Conservation (phyloP, 1,139 yeast species). For the Pichia sp. region DNA sequence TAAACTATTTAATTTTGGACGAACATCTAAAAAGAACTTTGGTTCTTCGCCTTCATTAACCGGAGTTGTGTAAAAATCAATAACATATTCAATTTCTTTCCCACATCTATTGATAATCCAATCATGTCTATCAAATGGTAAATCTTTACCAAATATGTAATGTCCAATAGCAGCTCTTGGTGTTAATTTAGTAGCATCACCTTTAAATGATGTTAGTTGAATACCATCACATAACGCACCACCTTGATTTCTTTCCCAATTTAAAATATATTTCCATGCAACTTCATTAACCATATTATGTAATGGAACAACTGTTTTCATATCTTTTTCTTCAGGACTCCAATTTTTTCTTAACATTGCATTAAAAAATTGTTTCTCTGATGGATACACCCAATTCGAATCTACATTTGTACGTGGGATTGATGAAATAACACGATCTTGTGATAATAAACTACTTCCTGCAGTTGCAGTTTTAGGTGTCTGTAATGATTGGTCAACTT, state of each 20-base stretch:
- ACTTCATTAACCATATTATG: conserved; percentile 92
- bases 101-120: conserved; percentile 94
- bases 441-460: conserved; percentile 37
- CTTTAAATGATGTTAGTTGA: conserved; percentile 77
- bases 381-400: conserved; percentile 87
- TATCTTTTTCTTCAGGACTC: conserved; percentile 75
- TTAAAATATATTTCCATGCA: conserved; percentile 78
- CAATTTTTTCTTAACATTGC: conserved; percentile 91
- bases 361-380: conserved; percentile 88
- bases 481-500: conserved; percentile 13
- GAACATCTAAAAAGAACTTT: conserved; percentile 74
- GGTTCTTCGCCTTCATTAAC: conserved; percentile 42
- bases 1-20: conserved; percentile 77
- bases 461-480: conserved; percentile 16
- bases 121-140: conserved; percentile 95
- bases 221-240: conserved; percentile 79
- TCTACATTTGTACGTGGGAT: conserved; percentile 70
- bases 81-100: conserved; percentile 74
- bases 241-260: conserved; percentile 70
- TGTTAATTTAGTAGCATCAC: conserved; percentile 76
- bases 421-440: conserved; percentile 70
- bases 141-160: conserved; percentile 52
- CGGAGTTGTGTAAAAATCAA: conserved; percentile 66
- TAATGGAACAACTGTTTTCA: conserved; percentile 87
- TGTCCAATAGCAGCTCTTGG: conserved; percentile 83